phyloP scores from a whole-genome alignment of 176 grass and related monocot species.

The Areca catechu region DNA sequence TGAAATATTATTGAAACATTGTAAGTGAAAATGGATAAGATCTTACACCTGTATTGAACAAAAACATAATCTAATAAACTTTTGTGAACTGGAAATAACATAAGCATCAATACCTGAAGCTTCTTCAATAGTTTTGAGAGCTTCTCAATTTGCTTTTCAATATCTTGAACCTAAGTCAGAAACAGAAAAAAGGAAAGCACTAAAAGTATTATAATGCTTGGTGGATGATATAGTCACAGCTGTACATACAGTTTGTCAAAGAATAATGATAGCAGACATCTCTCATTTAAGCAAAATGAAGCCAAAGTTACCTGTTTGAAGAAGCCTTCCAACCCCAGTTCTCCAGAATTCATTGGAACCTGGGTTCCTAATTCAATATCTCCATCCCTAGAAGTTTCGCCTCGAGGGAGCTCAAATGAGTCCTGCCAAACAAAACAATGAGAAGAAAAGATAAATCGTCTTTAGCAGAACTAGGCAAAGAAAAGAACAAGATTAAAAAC shows the following conservation, averaged over 20 bases:
- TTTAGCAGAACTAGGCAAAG: too few species aligned
- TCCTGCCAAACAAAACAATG: constrained; percentile 29
- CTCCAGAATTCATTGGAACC: constrained; percentile 26
- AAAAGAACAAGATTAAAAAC: too few species aligned
- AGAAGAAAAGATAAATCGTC: too few species aligned
- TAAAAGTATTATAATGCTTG: not conserved
- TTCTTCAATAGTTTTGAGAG: constrained; percentile 73
- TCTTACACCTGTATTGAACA: too few species aligned
- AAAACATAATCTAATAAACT: too few species aligned
- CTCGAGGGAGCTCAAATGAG: constrained; percentile 54
- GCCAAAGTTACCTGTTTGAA: constrained; percentile 40
- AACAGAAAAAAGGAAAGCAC: constrained; percentile 2
- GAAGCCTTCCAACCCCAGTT: constrained; percentile 65
- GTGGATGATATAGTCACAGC: too few species aligned
- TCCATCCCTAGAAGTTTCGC: constrained; percentile 22
- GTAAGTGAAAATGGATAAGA: too few species aligned
- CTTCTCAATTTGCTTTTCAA: constrained; percentile 53
- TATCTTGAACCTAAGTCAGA: constrained; percentile 47
- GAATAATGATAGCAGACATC: not conserved
- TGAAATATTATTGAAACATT: too few species aligned
- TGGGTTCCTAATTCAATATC: constrained; percentile 78
- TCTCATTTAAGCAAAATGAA: too few species aligned
- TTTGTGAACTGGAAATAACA: too few species aligned
- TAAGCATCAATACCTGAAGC: constrained; percentile 44
- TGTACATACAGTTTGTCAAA: not conserved